Evolutionary conservation across 192 early-diverging fungal species (phyloP), one percentile per base, ranked within the genome.

Genomic region (Anaeromyces robustus): DNA sequence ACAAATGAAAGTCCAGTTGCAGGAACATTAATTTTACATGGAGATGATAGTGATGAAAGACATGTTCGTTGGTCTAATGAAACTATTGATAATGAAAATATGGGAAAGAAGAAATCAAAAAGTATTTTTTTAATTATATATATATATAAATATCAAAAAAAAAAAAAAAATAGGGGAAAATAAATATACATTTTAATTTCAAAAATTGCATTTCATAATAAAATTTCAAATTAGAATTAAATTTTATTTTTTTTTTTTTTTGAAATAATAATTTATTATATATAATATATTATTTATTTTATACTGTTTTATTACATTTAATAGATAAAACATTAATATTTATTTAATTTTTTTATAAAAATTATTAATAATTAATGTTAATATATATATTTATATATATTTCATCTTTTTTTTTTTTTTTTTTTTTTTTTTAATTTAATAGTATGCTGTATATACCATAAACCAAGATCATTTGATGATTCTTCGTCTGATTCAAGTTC

Each of bases 381-480:
- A 7, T 7, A 34, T 7, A 34, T 34, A 34, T 34, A 34, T 34
- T 7, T 34, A 34, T 34, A 34, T 34, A 7, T 34, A 34, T 34
- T 34, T 7, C 32, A 3, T 34, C 13, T 52, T 52, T 22, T 22
- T 52, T 52, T 18, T 22, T 22, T 22, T 26, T n/a, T 9, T 28
- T 68, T 39, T 39, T 39, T 14, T 14, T 39, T 39, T 39, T 39
- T 14, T 7, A 34, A 52, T 28, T 68, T 11, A 7, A 68, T n/a
- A 68, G 52, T 68, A 11, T 68, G 52, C 11, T 68, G 52, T 68
- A 68, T 68, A 26, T 68, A 68, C n/a, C 19, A n/a, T 68, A 68
- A 68, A n/a, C 52, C 17, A 68, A 68, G 52, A 68, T 4, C 6
- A 9, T 81, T 84, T 34, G 87, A 87, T 77, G 84, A 85, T 29